Percentiles rank a stretch among this genome's conserved stretches.
These are phyloP conservation scores for Saccharomycopsis babjevae DNA, from an alignment of 805 yeast species.

Conservation along the genomic window DNA sequence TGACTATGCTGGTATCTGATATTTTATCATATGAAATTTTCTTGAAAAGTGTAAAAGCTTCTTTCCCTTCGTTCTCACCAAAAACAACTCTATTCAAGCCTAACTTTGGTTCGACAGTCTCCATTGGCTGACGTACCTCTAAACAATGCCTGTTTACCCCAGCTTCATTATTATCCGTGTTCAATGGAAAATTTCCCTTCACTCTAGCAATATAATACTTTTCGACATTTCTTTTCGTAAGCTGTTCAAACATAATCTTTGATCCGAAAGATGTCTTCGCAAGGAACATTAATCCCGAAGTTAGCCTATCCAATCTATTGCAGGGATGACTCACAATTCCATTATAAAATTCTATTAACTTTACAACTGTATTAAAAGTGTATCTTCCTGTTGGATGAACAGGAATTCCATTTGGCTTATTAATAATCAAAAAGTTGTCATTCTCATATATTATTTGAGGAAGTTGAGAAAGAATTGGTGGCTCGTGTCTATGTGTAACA, in stretches of 20 bases:
- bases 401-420: slow-evolving; percentile 91
- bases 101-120: slow-evolving; percentile 63
- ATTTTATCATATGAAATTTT: slow-evolving; percentile 62
- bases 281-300: slow-evolving; percentile 88
- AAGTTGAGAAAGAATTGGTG: slow-evolving; percentile 51
- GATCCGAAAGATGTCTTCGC: slow-evolving; percentile 78
- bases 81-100: slow-evolving; percentile 48
- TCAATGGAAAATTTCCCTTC: slow-evolving; percentile 67
- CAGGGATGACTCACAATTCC: slow-evolving; percentile 63
- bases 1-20: slow-evolving; percentile 54
- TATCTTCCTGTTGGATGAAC: slow-evolving; percentile 92
- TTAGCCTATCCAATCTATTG: slow-evolving; percentile 78
- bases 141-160: slow-evolving; percentile 28
- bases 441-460: slow-evolving; percentile 60
- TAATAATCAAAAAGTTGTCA: slow-evolving; percentile 69
- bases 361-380: slow-evolving; percentile 66
- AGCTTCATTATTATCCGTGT: neutral
- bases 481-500: slow-evolving; percentile 81
- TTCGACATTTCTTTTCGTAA: slow-evolving; percentile 56
- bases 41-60: slow-evolving; percentile 66
- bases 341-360: slow-evolving; percentile 59
- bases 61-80: slow-evolving; percentile 30
- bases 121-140: slow-evolving; percentile 55
- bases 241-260: slow-evolving; percentile 55
- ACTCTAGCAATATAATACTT: slow-evolving; percentile 87